Evolutionary conservation across 352 stramenopile species (phyloP), one percentile per base, ranked within the genome.

Genomic region (Pythium pectinolyticum): DNA sequence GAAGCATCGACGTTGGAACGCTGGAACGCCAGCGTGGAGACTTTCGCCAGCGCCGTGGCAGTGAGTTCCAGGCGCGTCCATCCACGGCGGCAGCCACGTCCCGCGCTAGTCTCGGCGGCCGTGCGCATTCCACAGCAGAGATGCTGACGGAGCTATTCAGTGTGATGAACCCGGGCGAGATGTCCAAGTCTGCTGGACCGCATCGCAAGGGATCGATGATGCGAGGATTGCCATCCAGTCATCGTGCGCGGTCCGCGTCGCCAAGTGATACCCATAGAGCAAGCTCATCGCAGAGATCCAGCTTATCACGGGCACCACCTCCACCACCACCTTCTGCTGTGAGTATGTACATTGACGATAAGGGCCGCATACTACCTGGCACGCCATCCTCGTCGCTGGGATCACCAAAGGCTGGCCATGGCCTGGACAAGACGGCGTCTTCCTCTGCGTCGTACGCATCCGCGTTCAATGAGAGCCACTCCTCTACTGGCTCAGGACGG

Each of bases 121-220:
- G 61, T 48, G 51, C 55, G 19, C 51, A 79, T 24, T 84, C 77
- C n/a, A 86, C 77, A 0, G 67, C 77, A 30, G 75, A 83, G 9
- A 63, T 88, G 37, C 72, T 90, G 7, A 78, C 63, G 6, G 77
- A 89, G 50, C 56, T 90, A 17, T 75, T 72, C 31, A 80, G 79
- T 20, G 79, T 90, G 1, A 90, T 90, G 82, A 83, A 75, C 25
- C 86, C 81, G n/a, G 84, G 70, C 27, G 79, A 90, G 48, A 70
- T 74, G 51, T 67, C 71, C 19, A 71, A 75, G 25, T 67, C 69
- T 1, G 53, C 39, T 3, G 24, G 52, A 0, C 62, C 62, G 12
- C 54, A 54, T 15, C 41, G 61, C 2, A 67, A 67, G 19, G 8
- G 41, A 14, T 69, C 62, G 12, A 60, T 39, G 20, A 47, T 54